phyloP scores from a whole-genome alignment of 2,329 filamentous ascomycete species.

The Colletotrichum aenigma region DNA sequence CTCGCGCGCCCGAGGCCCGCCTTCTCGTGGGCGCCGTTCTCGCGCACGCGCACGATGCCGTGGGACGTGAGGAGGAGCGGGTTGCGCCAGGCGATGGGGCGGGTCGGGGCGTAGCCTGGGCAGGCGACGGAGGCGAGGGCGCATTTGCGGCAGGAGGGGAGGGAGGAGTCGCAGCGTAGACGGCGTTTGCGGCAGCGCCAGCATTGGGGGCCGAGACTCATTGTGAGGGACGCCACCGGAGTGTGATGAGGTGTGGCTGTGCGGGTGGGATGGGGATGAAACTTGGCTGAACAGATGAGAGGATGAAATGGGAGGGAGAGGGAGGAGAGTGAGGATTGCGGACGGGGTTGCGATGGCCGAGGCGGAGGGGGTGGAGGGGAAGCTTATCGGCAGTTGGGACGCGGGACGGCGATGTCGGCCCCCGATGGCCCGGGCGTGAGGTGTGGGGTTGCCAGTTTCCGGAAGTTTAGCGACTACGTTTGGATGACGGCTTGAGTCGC shows the following conservation, averaged over 20 bases:
- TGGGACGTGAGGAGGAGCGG: background rate
- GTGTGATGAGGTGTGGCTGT: too few species aligned
- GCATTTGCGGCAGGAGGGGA: background rate
- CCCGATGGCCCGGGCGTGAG: background rate
- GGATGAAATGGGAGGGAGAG: too few species aligned
- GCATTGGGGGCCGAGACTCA: conserved; percentile 3
- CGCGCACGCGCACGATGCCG: background rate
- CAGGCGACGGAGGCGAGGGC: background rate
- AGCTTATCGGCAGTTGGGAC: background rate
- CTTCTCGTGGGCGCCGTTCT: background rate
- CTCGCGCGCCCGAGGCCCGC: background rate
- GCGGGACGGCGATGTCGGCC: conserved; percentile 3
- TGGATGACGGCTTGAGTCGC: too few species aligned
- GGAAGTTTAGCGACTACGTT: background rate
- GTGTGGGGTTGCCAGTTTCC: background rate
- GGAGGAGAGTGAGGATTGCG: too few species aligned
- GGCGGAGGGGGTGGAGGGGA: background rate
- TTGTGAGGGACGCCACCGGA: too few species aligned
- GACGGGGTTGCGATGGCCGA: background rate
- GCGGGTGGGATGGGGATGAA: background rate
- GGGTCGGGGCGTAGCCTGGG: background rate
- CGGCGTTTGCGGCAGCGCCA: background rate
- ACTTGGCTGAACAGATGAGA: too few species aligned
- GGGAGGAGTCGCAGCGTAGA: conserved; percentile 5
- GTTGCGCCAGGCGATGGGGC: background rate